Evolutionary conservation across 2,329 filamentous ascomycete species (phyloP).

Genomic region (Graphilbum ipis-grandicollis): DNA sequence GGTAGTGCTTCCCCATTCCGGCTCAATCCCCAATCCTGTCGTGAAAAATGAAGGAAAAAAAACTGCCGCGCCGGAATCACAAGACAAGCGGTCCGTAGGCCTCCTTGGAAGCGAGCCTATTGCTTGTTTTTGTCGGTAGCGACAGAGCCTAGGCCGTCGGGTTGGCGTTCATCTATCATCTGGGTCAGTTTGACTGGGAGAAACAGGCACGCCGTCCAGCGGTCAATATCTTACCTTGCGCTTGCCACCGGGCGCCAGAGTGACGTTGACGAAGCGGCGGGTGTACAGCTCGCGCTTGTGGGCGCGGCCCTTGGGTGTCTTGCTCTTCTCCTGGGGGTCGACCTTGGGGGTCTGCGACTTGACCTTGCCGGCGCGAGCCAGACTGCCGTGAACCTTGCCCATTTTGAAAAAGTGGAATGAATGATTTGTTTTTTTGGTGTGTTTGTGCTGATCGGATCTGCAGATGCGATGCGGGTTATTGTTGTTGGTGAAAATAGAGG

Average conservation of each 20-base stretch:
- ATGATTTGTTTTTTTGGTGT: not conserved
- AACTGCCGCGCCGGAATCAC: too few species aligned
- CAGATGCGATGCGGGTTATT: too few species aligned
- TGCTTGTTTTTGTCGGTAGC: too few species aligned
- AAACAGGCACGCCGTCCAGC: too few species aligned
- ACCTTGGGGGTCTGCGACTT: conserved; percentile 92
- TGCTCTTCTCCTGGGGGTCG: conserved; percentile 87
- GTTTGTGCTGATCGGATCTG: too few species aligned
- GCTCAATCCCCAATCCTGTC: too few species aligned
- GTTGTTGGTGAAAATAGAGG: too few species aligned
- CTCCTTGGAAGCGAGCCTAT: too few species aligned
- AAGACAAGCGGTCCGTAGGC: too few species aligned
- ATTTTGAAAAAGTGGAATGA: conserved; percentile 4
- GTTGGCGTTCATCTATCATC: conserved; percentile 10
- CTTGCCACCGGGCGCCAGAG: conserved; percentile 81
- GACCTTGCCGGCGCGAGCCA: conserved; percentile 55
- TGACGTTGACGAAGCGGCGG: conserved; percentile 95
- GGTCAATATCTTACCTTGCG: conserved; percentile 52
- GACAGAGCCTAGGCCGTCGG: conserved; percentile 4
- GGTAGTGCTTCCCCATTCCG: too few species aligned
- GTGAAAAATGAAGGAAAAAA: too few species aligned
- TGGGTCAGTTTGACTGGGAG: too few species aligned
- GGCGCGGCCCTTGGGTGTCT: conserved; percentile 90
- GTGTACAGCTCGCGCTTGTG: conserved; percentile 96
- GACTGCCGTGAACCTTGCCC: conserved; percentile 11